Evolutionary conservation across 768 basidiomycete species (phyloP).

Genomic region (Mycena epipterygia): DNA sequence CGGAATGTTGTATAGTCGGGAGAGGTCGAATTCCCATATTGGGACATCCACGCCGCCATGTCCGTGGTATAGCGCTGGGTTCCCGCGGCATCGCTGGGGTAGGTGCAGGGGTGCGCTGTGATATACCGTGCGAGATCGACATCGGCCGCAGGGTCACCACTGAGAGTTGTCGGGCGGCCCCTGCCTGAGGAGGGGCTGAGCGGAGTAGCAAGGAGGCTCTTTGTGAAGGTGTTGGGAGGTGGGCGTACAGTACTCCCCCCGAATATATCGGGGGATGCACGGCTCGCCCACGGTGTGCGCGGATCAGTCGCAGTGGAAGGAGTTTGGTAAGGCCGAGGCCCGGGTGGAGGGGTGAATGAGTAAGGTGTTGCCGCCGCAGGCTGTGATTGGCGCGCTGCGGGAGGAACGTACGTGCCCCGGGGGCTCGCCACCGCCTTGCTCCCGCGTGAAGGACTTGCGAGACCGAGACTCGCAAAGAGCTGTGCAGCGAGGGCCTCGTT

Average conservation of each 20-base stretch:
- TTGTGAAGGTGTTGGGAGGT: not conserved
- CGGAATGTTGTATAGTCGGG: slow-evolving; percentile 14
- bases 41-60: slow-evolving; percentile 11
- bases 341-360: not conserved
- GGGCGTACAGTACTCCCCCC: slow-evolving; percentile 6
- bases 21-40: not conserved
- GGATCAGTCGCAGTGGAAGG: not conserved
- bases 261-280: not conserved
- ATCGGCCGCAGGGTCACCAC: slow-evolving; percentile 2
- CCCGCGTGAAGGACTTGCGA: not conserved
- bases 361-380: not conserved
- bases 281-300: not conserved
- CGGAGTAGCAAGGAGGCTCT: not conserved
- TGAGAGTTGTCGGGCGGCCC: not conserved
- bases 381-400: not conserved
- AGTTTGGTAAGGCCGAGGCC: not conserved
- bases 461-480: no score
- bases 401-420: not conserved
- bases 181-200: not conserved
- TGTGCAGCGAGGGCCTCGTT: not conserved
- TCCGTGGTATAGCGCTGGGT: slow-evolving; percentile 5
- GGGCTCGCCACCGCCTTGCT: not conserved
- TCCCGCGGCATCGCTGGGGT: not conserved
- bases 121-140: not conserved
- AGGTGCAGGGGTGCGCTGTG: not conserved